Evolutionary conservation across 139 green algal genomes (phyloP).

Genomic region (Volvox africanus): DNA sequence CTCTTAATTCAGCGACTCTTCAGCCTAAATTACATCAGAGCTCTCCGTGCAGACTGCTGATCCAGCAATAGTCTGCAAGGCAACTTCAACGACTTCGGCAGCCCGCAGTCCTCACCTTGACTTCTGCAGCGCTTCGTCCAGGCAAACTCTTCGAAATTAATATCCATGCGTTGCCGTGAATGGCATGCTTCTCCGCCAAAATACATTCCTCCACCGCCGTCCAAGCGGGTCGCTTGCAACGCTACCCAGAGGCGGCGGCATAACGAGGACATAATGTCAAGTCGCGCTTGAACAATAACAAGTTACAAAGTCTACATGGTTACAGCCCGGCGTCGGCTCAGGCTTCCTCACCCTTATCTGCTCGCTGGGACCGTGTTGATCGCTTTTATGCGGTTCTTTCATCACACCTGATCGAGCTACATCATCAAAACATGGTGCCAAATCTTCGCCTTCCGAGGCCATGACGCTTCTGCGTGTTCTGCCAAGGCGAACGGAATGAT

Average conservation of each 20-base stretch:
- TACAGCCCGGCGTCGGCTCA: too few species aligned
- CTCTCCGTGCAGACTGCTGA: too few species aligned
- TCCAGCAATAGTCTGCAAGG: too few species aligned
- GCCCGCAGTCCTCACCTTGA: background rate
- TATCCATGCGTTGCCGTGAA: constrained; percentile 3
- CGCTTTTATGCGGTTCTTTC: too few species aligned
- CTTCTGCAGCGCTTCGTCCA: background rate
- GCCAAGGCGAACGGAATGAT: too few species aligned
- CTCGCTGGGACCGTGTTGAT: too few species aligned
- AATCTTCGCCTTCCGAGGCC: background rate
- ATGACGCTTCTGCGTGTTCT: background rate
- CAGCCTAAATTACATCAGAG: too few species aligned
- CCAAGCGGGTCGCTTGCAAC: background rate
- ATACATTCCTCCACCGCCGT: background rate
- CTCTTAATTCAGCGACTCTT: too few species aligned
- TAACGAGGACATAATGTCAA: background rate
- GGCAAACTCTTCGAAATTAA: constrained; percentile 3
- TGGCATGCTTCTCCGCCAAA: background rate
- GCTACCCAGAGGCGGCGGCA: constrained; percentile 1
- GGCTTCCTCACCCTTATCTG: background rate
- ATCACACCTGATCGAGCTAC: background rate
- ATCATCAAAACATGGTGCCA: background rate
- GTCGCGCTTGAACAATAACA: background rate
- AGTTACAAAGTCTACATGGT: background rate
- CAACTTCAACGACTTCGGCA: too few species aligned